Evolutionary conservation across 202 grass and related monocot species (phyloP), one percentile per base, ranked within the genome.

Genomic region (Sporobolus alterniflorus): DNA sequence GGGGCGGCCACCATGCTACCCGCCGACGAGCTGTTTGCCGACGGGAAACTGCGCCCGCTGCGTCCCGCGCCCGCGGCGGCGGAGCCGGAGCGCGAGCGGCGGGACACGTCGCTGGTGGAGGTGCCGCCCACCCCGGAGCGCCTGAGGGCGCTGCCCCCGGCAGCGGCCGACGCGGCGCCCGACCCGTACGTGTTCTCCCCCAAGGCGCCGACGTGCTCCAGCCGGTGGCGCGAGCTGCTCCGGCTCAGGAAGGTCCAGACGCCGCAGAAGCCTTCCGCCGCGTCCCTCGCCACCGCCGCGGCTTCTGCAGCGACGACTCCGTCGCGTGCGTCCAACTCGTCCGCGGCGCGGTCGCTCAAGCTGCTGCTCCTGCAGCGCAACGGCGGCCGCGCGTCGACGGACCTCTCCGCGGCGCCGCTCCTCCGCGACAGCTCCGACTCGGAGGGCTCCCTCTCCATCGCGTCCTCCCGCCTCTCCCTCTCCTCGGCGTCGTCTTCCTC

Each of bases 151-250:
- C 28, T 75, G 40, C 82, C 68, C 17, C 76, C 75, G 0, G 85
- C 89, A 1, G 78, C 79, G 39, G 32, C 75, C 0, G 69, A 88
- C 36, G 83, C 72, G n/a, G 83, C 65, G 24, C 54, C 80, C 5
- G 96, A 96, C 79, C 89, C 89, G 0, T 99, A 96, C 87, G 89
- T 92, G 44, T 99, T 96, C 87, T 99, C 93, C 1, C 96, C 96
- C 16, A 96, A 95, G 85, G 96, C 96, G 4, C 93, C 96, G 26
- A 89, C 91, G 26, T 99, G 96, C 61, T 90, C 93, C 1, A 91
- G 93, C 77, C 74, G 91, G 14, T 99, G 96, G 96, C 46, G 89
- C 28, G 93, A 99, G 88, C 81, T 96, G n/a, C 96, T 99, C 16
- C 67, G 91, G 43, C 87, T 99, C 5, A 61, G 84, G 79, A 92